Evolutionary conservation across 768 basidiomycete genomes (phyloP).

Genomic region (Brasilioporus rufonigricans): DNA sequence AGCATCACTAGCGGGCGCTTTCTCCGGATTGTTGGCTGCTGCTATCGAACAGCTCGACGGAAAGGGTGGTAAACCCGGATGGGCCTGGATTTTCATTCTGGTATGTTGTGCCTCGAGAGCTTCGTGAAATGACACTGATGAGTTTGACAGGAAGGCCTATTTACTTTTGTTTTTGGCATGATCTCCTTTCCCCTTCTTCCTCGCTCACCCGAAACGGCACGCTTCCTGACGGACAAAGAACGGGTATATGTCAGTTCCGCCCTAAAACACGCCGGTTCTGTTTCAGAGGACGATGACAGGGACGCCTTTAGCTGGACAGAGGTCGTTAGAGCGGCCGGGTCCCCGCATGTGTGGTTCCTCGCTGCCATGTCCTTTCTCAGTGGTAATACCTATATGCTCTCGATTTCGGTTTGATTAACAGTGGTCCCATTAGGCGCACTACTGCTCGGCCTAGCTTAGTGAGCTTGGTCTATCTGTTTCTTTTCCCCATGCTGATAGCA

Average conservation of each 20-base stretch:
- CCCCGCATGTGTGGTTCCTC: conserved; percentile 56
- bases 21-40: conserved; percentile 63
- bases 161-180: conserved; percentile 59
- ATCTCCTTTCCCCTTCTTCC: conserved; percentile 31
- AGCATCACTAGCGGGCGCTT: conserved; percentile 54
- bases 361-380: conserved; percentile 50
- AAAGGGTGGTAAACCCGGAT: conserved; percentile 48
- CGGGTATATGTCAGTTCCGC: conserved; percentile 41
- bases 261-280: conserved; percentile 25
- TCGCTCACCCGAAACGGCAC: conserved; percentile 37
- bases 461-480: conserved; percentile 7
- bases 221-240: conserved; percentile 52
- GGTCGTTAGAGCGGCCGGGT: conserved; percentile 44
- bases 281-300: conserved; percentile 39
- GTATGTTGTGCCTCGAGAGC: conserved; percentile 21
- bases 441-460: conserved; percentile 23
- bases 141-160: conserved; percentile 47
- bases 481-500: conserved; percentile 33
- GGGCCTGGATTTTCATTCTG: conserved; percentile 60
- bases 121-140: background rate
- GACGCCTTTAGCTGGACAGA: conserved; percentile 59
- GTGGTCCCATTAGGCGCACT: conserved; percentile 13
- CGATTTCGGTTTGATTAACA: background rate
- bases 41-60: conserved; percentile 58
- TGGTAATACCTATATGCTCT: conserved; percentile 30